Conservation (phyloP, 2,329 filamentous ascomycete species). For the Ophiostoma sp. region DNA sequence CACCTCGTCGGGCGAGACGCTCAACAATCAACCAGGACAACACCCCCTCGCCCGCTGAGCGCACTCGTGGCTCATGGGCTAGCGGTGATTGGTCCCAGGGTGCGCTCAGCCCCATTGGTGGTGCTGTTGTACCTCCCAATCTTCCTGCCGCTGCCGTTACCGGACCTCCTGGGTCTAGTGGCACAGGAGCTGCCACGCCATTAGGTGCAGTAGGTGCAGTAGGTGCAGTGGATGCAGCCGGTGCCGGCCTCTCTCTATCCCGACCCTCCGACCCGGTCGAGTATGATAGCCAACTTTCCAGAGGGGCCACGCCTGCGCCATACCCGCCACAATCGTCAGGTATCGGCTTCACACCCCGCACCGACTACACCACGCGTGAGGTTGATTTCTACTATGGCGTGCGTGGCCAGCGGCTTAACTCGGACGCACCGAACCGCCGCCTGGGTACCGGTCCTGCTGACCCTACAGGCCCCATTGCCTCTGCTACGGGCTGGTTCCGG, state of each 20-base stretch:
- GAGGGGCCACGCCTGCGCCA: conserved; percentile 44
- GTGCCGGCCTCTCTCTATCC: neutral
- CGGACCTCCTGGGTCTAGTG: neutral
- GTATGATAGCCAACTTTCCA: conserved; percentile 39
- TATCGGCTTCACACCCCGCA: conserved; percentile 52
- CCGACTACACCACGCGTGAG: conserved; percentile 89
- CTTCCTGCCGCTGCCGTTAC: neutral
- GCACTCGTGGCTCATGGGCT: conserved; percentile 36
- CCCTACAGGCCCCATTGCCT: conserved; percentile 84
- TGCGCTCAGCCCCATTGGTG: neutral
- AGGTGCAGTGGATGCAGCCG: neutral
- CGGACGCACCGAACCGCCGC: conserved; percentile 73
- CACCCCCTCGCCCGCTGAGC: conserved; percentile 39
- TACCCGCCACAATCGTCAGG: conserved; percentile 32
- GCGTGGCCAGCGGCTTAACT: conserved; percentile 78
- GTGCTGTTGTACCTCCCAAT: neutral
- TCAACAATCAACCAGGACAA: conserved; percentile 45
- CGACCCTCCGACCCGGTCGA: conserved; percentile 37
- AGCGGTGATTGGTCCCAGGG: conserved; percentile 37
- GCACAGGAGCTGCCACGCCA: neutral
- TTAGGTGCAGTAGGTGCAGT: neutral
- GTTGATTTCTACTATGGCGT: conserved; percentile 97
- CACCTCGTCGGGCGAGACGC: conserved; percentile 60
- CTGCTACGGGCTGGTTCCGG: conserved; percentile 84
- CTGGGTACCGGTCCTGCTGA: conserved; percentile 92